Evolutionary conservation across 805 yeast genomes (phyloP), one percentile per base, ranked within the genome.

Genomic region (Cyberlindnera euphorbiae): DNA sequence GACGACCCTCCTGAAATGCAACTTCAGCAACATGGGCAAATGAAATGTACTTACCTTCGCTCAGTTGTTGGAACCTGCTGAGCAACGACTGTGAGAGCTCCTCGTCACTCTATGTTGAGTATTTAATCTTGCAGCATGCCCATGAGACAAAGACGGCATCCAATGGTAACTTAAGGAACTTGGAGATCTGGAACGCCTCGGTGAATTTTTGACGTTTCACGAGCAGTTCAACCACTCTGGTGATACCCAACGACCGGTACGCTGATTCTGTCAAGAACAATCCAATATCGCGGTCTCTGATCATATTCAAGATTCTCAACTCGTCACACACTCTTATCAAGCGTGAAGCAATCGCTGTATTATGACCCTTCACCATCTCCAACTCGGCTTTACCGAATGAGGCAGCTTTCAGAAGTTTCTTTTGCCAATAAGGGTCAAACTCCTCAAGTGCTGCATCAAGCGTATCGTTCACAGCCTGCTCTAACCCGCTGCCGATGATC

Each of bases 1-100:
- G 56, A 18, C 97, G 66, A 1, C 97, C 97, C 58, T 90, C 97
- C 49, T 81, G 79, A 49, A 71, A 74, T 1, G 95, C 93, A 13
- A 74, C 67, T 8, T 67, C 63, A 0, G 86, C 77, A 18, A 87
- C 73, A 18, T 68, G 64, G 6, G 74, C 72, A 41, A 75, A 79
- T 0, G 88, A 67, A 14, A 79, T 69, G 4, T 69, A 67, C 8
- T 59, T 53, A 10, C 61, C 53, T 3, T 54, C 40, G 4, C 47
- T 47, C 8, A 51, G 31, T 5, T 41, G 44, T 9, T 48, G 49
- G 12, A 86, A 60, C 37, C 73, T 73, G 8, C 65, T 60, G 6
- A 71, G 52, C 1, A 90, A 64, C 1, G 61, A 48, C 16, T 64
- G 53, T 28, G 77, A 72, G 9, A 90, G 58, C 25, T 75, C 76